Evolutionary conservation across 2,329 filamentous ascomycete genomes (phyloP), one percentile per base, ranked within the genome.

Genomic region (Fusarium camptoceras): DNA sequence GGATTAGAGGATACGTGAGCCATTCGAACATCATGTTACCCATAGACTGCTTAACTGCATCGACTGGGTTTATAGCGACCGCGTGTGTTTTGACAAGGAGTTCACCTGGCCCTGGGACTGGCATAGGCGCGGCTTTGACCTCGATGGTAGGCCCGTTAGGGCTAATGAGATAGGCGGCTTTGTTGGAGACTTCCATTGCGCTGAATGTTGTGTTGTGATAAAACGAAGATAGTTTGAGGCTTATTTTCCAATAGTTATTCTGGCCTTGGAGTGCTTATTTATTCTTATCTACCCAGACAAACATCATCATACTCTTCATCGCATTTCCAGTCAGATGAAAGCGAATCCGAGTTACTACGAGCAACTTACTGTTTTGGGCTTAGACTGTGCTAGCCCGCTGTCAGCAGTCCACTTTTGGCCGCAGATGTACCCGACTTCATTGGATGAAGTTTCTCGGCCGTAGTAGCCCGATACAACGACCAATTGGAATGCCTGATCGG

Each of bases 21-120:
- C 61, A 64, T 6, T 64, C 59, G 8, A 64, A 64, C 59, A 64
- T 64, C 61, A 64, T 64, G 25, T 64, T 64, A 0, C 59, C 59
- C 61, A 64, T 64, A 1, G 59, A 57, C 8, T 57, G 59, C 3
- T 64, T 64, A 20, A 64, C 50, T 8, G 37, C 59, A 6, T 64
- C 61, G 0, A 64, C 43, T 1, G 50, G 37, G 2, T 64, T 64
- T 4, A 64, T 49, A 4, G 61, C 50, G 3, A 49, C 8, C 2
- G 61, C 59, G 5, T 49, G 25, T 14, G 37, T 44, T 24, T 6
- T 44, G 4, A 64, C 0, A 1, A 64, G 61, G 0, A 64, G 15
- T 3, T 64, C 61, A 3, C 46, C 31, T 22, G 28, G 28, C 2
- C 50, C 22, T 2, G 25, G 59, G 2, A 31, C 6, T 14, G 59